Evolutionary conservation across 2,329 filamentous ascomycete genomes (phyloP).

Genomic region (Sphaceloma murrayae): DNA sequence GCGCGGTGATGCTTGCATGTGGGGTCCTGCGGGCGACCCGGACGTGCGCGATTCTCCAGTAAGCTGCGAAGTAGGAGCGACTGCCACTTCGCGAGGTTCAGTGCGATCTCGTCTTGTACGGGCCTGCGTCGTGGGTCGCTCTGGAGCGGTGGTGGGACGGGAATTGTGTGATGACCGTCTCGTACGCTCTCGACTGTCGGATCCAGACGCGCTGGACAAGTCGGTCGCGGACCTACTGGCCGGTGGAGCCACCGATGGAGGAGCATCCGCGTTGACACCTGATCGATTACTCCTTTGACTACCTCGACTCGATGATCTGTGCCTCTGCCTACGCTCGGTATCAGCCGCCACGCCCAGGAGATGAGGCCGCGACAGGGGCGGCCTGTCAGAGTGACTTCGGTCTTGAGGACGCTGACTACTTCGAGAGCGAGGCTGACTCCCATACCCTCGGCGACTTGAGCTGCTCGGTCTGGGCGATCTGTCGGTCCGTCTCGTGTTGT

Average conservation of each 20-base stretch:
- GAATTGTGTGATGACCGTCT: conserved; percentile 31
- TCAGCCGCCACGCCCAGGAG: conserved; percentile 35
- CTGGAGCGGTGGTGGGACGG: conserved; percentile 1
- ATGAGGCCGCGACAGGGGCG: conserved; percentile 40
- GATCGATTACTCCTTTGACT: conserved; percentile 24
- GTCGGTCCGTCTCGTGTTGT: background rate
- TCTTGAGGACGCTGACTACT: conserved; percentile 28
- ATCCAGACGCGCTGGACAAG: conserved; percentile 34
- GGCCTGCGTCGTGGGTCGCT: background rate
- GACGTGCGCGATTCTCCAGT: background rate
- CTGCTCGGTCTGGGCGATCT: background rate
- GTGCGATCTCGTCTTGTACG: background rate
- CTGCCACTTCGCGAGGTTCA: background rate
- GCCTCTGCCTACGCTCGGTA: conserved; percentile 22
- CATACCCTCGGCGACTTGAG: conserved; percentile 6
- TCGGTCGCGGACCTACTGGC: conserved; percentile 58
- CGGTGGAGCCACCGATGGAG: conserved; percentile 37
- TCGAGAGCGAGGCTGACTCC: conserved; percentile 28
- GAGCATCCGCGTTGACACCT: conserved; percentile 34
- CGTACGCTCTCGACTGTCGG: conserved; percentile 22
- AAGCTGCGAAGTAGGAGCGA: background rate
- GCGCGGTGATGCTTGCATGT: background rate
- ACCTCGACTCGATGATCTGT: conserved; percentile 37
- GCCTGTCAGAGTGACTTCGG: conserved; percentile 25
- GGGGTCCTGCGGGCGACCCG: background rate